Percentiles rank a stretch among this genome's conserved stretches.
Conservation (phyloP, 441 rosid species). For the Macaranga tanarius region DNA sequence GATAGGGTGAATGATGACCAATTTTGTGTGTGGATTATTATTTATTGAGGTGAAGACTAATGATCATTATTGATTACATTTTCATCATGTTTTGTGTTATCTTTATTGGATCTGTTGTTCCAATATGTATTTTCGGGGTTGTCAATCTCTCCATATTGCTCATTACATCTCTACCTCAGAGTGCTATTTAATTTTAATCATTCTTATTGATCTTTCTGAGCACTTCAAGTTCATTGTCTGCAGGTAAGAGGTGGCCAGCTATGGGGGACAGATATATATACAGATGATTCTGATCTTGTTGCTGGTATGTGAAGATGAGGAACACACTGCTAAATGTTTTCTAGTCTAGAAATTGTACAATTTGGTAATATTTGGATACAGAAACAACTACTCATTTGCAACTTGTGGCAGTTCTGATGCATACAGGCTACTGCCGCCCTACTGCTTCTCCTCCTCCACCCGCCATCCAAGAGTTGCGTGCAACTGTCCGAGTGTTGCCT, state of each 20-base stretch:
- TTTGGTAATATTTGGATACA: slow-evolving; percentile 16
- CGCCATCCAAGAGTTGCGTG: slow-evolving; percentile 88
- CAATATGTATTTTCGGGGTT: not conserved
- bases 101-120: not conserved
- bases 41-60: not conserved
- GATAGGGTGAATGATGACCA: not conserved
- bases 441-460: slow-evolving; percentile 99
- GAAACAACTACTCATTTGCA: slow-evolving; percentile 30
- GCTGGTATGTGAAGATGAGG: slow-evolving; percentile 62
- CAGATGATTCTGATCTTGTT: slow-evolving; percentile 97
- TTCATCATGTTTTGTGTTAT: not conserved
- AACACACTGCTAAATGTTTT: not conserved
- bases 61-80: not conserved
- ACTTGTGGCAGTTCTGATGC: slow-evolving; percentile 88
- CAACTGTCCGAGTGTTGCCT: slow-evolving; percentile 83
- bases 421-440: slow-evolving; percentile 98
- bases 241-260: slow-evolving; percentile 98
- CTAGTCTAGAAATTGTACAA: not conserved
- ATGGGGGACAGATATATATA: slow-evolving; percentile 98
- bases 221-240: slow-evolving; percentile 10
- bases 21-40: not conserved
- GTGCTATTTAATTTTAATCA: too few species aligned
- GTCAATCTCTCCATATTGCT: not conserved
- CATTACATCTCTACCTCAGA: not conserved
- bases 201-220: not conserved